Evolutionary conservation across 306 rosid genomes (phyloP).

Genomic region (Geum urbanum): DNA sequence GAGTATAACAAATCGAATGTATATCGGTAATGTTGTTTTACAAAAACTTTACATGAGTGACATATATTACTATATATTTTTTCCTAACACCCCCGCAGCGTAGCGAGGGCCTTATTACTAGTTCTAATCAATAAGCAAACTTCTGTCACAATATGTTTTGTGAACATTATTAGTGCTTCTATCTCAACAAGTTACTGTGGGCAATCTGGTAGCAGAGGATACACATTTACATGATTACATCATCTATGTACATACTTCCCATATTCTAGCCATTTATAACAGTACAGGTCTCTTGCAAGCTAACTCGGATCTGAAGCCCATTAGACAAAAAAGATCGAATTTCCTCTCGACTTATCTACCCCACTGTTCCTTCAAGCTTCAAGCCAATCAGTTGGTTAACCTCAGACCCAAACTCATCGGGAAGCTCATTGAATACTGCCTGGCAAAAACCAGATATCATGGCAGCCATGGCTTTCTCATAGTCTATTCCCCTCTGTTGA

Average conservation of each 20-base stretch:
- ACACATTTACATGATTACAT: no score
- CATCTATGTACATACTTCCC: constrained; percentile 22
- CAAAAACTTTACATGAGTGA: no score
- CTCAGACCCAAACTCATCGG: constrained; percentile 93
- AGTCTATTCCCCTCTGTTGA: constrained; percentile 91
- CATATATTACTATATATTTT: no score
- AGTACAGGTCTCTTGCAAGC: constrained; percentile 4
- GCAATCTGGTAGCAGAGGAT: neutral
- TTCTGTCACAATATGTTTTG: no score
- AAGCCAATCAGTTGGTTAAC: constrained; percentile 92
- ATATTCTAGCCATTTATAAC: neutral
- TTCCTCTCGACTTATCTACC: constrained; percentile 33
- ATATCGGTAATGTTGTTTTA: no score
- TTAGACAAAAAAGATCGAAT: constrained; percentile 20
- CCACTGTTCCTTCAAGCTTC: constrained; percentile 92
- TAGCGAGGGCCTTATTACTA: no score
- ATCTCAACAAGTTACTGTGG: no score
- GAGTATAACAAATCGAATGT: no score
- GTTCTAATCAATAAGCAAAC: no score
- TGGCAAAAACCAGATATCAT: constrained; percentile 95
- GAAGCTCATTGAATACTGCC: constrained; percentile 91
- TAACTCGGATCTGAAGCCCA: neutral
- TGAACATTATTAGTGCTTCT: no score
- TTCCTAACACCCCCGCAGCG: no score
- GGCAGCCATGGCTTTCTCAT: constrained; percentile 95